These are phyloP conservation scores for Nematocida sp. DNA, from an alignment of 371 early-diverging fungal genomes.

Conservation along the genomic window DNA sequence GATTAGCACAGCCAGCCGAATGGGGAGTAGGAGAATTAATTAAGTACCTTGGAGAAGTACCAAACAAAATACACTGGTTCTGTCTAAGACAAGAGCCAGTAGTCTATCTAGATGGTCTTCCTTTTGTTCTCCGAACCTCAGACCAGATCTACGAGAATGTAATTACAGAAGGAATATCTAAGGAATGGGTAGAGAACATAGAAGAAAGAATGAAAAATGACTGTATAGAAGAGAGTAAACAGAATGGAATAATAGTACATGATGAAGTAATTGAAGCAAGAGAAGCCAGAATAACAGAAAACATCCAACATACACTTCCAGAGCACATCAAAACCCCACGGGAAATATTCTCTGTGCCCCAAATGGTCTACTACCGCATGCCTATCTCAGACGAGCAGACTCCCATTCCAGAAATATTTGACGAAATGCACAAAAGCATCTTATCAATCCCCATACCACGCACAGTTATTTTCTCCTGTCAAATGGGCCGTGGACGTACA, in stretches of 20 bases:
- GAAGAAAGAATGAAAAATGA: slow-evolving; percentile 70
- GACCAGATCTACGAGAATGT: slow-evolving; percentile 69
- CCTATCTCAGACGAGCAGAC: slow-evolving; percentile 74
- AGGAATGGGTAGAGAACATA: slow-evolving; percentile 68
- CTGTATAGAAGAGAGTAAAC: slow-evolving; percentile 66
- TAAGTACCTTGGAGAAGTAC: slow-evolving; percentile 44
- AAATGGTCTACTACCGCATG: slow-evolving; percentile 68
- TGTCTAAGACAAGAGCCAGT: slow-evolving; percentile 72
- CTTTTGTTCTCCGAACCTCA: slow-evolving; percentile 70
- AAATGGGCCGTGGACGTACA: slow-evolving; percentile 75
- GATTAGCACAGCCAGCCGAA: slow-evolving; percentile 70
- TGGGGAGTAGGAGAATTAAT: slow-evolving; percentile 67
- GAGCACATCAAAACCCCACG: slow-evolving; percentile 30
- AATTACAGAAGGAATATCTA: slow-evolving; percentile 69
- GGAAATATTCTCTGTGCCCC: slow-evolving; percentile 29
- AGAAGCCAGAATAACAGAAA: slow-evolving; percentile 64
- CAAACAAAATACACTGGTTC: slow-evolving; percentile 68
- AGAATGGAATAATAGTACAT: slow-evolving; percentile 67
- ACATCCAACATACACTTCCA: not conserved
- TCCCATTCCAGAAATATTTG: slow-evolving; percentile 72
- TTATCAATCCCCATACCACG: slow-evolving; percentile 62
- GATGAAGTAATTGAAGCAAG: slow-evolving; percentile 68
- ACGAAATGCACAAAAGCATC: slow-evolving; percentile 67
- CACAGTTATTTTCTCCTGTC: slow-evolving; percentile 71
- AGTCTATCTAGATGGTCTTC: slow-evolving; percentile 70